These are phyloP conservation scores for Fusarium sp. DNA, from an alignment of 2,329 filamentous ascomycete genomes.

Conservation along the genomic window DNA sequence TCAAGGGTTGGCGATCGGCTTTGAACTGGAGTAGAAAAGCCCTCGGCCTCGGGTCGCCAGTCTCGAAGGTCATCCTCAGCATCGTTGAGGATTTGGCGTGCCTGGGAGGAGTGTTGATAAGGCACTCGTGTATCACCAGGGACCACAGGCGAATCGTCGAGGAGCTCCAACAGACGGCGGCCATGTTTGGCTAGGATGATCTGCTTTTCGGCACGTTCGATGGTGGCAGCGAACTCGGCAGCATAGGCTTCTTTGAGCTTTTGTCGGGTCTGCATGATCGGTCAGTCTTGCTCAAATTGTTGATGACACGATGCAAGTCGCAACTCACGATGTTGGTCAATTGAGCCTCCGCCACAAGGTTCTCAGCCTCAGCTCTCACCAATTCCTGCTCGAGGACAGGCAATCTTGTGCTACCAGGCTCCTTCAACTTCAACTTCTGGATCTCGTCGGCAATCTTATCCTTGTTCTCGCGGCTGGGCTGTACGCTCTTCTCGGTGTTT, in stretches of 20 bases:
- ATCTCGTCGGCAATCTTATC: constrained; percentile 93
- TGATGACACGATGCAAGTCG: background rate
- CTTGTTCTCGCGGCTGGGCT: constrained; percentile 89
- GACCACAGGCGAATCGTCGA: constrained; percentile 90
- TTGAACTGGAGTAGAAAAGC: constrained; percentile 38
- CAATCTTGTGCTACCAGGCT: constrained; percentile 83
- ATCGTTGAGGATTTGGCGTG: constrained; percentile 88
- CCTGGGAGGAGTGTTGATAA: constrained; percentile 73
- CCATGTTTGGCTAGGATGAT: constrained; percentile 93
- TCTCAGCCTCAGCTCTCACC: constrained; percentile 94
- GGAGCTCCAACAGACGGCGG: constrained; percentile 81
- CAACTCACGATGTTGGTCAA: constrained; percentile 86
- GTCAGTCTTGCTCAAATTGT: constrained; percentile 12
- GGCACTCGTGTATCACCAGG: constrained; percentile 80
- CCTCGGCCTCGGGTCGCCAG: constrained; percentile 67
- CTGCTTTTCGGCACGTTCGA: constrained; percentile 97
- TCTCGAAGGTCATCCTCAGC: constrained; percentile 87
- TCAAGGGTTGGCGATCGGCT: constrained; percentile 37
- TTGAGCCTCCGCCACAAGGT: constrained; percentile 94
- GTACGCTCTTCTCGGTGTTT: constrained; percentile 94
- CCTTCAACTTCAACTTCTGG: constrained; percentile 88
- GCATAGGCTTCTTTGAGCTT: constrained; percentile 97
- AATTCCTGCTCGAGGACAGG: constrained; percentile 94
- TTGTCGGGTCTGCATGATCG: constrained; percentile 78
- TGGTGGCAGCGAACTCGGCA: constrained; percentile 85